These are phyloP conservation scores for Neurospora pannonica DNA, from an alignment of 495 filamentous ascomycete genomes.

Conservation along the genomic window DNA sequence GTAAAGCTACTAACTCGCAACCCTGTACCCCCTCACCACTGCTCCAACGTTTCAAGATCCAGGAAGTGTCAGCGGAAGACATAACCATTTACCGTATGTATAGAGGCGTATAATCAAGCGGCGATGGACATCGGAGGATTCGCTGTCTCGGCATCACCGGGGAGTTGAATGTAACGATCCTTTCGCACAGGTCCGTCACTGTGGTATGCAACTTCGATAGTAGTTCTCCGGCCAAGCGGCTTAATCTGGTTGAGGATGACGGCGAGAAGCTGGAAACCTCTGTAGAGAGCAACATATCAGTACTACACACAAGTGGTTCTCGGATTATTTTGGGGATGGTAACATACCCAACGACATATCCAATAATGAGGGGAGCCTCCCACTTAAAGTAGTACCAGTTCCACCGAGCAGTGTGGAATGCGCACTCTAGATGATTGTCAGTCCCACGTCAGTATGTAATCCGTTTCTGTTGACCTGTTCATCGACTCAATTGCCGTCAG, in stretches of 20 bases:
- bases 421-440: background rate
- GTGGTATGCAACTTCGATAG: background rate
- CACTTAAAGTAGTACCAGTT: background rate
- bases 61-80: background rate
- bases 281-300: background rate
- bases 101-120: background rate
- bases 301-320: background rate
- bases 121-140: background rate
- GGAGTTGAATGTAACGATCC: background rate
- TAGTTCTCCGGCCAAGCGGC: background rate
- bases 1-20: background rate
- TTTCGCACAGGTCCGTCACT: background rate
- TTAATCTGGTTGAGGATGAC: background rate
- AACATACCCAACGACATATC: background rate
- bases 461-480: background rate
- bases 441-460: background rate
- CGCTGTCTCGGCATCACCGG: background rate
- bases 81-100: background rate
- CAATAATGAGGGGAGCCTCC: background rate
- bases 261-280: background rate
- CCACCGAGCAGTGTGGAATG: background rate
- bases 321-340: background rate
- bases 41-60: background rate
- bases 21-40: background rate
- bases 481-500: background rate